Base-by-base conservation (phyloP, 2,329 filamentous ascomycete genomes). In the Pestalotiopsis sp. region DNA sequence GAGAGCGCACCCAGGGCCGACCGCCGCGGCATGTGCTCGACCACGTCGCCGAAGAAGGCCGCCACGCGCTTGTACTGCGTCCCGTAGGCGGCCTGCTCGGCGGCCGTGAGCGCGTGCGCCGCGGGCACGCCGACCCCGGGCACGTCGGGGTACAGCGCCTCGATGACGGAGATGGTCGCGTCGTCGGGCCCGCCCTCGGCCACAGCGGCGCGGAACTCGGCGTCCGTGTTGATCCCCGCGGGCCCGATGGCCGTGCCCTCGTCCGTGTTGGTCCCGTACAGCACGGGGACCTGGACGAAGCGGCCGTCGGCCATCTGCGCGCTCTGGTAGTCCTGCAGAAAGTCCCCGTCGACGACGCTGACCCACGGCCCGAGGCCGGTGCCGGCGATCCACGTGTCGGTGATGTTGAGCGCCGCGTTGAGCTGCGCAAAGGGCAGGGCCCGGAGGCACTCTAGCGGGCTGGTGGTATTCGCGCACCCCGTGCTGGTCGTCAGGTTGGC, bases 211-310 rank as follows among this genome's bases (percentile, higher is more conserved):
- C 83, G 77, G 3, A 86, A 77, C 23, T 83, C 82, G 4, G 79
- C 71, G 25, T 82, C 81, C 3, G 80, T 85, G 66, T 86, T 75
- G 7, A 79, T 72, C 1, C 72, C 75, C 13, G 75, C 76, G 0
- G 78, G 75, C 0, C 82, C 85, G 14, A 83, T 78, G 3, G 78
- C 80, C 70, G 84, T 84, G 56, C 76, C 77, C 56, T 87, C 85
- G 71, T 87, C 84, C 3, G 80, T 83, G 70, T 86, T 87, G 63
- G 83, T 80, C 3, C 85, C 85, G 1, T 79, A 81, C 0, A 87
- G 73, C 17, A 85, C 75, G 0, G 85, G 85, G 0, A 86, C 77
- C 2, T 79, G 75, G 56, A 82, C 77, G 72, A 82, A 85, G 17
- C 82, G 81, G 1, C 80, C 80, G n/a, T 78, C 70, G 0, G 75